These are phyloP conservation scores for Peronospora belbahrii DNA, from an alignment of 352 stramenopile species.

Conservation along the genomic window DNA sequence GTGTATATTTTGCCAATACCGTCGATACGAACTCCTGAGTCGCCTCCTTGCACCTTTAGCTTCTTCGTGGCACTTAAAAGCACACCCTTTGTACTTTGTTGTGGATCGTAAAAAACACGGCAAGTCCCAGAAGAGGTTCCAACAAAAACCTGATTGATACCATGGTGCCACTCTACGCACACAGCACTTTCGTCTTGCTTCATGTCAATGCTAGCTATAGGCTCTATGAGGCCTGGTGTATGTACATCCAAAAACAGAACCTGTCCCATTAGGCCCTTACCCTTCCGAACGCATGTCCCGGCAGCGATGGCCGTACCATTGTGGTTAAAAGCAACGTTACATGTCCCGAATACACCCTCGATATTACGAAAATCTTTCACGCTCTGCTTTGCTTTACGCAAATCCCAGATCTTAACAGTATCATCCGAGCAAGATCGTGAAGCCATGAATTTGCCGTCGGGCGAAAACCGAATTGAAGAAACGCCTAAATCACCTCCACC, in stretches of 20 bases:
- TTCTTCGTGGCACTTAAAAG: conserved; percentile 78
- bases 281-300: conserved; percentile 66
- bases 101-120: conserved; percentile 64
- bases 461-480: conserved; percentile 67
- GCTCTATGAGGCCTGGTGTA: conserved; percentile 37
- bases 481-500: conserved; percentile 62
- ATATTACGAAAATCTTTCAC: conserved; percentile 56
- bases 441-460: conserved; percentile 49
- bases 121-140: conserved; percentile 54
- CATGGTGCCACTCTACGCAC: conserved; percentile 77
- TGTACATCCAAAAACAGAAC: conserved; percentile 77
- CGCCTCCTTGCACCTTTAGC: conserved; percentile 41
- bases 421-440: conserved; percentile 71
- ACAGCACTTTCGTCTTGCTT: conserved; percentile 72
- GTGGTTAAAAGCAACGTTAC: conserved; percentile 76
- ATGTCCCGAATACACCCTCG: conserved; percentile 64
- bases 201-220: conserved; percentile 63
- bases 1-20: conserved; percentile 66
- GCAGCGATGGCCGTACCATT: conserved; percentile 58
- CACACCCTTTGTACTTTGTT: conserved; percentile 69
- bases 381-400: conserved; percentile 49
- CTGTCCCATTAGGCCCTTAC: conserved; percentile 39
- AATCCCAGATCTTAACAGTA: conserved; percentile 78
- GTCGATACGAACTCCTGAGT: conserved; percentile 66
- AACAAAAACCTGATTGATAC: conserved; percentile 80